Evolutionary conservation across 1,139 yeast species (phyloP), one percentile per base, ranked within the genome.

Genomic region (Debaryomyces psychrophilus): DNA sequence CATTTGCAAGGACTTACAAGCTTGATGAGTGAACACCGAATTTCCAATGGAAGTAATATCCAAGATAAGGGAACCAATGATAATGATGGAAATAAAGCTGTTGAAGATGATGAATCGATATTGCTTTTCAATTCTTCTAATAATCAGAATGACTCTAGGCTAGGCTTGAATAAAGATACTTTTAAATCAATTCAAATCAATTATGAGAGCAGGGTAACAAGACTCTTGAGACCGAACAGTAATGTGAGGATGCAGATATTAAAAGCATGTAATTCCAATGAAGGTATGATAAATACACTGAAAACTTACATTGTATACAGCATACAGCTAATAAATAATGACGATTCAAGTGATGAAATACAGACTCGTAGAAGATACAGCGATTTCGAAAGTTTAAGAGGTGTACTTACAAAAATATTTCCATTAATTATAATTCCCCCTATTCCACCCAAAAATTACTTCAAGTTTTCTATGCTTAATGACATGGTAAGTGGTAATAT

Each of bases 401-500:
- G 77, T 31, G 79, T 85, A 3, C 73, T 93, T 22, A 73, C 83
- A 5, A 83, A 83, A 59, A 69, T 89, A 29, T 90, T 88, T 60
- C 98, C 99, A 1, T 82, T 95, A 39, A 67, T 84, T 11, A 77
- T 93, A 5, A 81, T 93, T 5, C 99, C 99, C 1, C 97, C 98
- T 0, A 90, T 95, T 31, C 99, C 99, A 0, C 97, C 92, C 53
- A 93, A 93, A 65, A 96, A 93, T 50, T 75, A 73, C 53, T 59
- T 71, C 39, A 68, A 68, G 41, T 65, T 74, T 39, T 64, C 66
- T 6, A 57, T 69, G 38, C 60, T 74, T 44, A 72, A 71, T 49
- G 74, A 71, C 1, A 51, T 73, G 18, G 73, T 68, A 14, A 61
- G 62, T 2, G 39, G 43, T 15, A 37, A 37, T 14, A 48, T 43